Conservation (phyloP, 176 grass and related monocot species). For the Cocos nucifera region DNA sequence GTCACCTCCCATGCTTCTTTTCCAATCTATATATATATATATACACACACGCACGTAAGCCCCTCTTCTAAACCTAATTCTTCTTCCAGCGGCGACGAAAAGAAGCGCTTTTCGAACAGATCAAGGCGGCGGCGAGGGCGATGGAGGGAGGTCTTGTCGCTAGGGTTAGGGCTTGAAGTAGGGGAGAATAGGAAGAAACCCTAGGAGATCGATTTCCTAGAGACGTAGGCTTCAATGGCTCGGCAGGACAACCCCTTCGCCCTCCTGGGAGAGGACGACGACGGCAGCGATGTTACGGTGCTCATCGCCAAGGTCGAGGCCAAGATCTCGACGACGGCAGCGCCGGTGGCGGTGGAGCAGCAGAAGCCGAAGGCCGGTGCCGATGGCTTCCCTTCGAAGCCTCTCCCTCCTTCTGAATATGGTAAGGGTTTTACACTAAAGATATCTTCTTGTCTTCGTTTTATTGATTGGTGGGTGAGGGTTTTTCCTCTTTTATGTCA, state of each 20-base stretch:
- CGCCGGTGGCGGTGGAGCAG: neutral
- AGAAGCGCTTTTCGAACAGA: no score
- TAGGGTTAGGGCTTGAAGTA: no score
- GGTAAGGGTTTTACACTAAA: neutral
- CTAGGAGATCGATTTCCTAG: no score
- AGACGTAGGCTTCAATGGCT: neutral
- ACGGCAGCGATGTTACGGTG: neutral
- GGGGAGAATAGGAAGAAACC: no score
- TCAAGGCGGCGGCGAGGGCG: no score
- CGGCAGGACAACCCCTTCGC: constrained; percentile 5
- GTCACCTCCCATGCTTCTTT: no score
- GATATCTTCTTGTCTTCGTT: neutral
- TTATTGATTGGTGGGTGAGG: neutral
- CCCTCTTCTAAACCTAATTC: no score
- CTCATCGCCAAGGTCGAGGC: constrained; percentile 11
- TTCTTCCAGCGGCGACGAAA: no score
- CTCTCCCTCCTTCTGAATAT: constrained; percentile 5
- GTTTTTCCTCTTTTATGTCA: neutral
- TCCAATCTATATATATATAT: no score
- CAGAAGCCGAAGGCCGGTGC: neutral
- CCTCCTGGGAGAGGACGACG: constrained; percentile 5
- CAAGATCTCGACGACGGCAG: neutral
- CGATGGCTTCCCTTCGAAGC: constrained; percentile 5
- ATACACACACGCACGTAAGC: no score
- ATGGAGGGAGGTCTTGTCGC: no score